A percentile compares a stretch with the other conserved stretches of the same genome.
phyloP scores from a whole-genome alignment of 768 basidiomycete genomes.

The Hortiboletus campestris region DNA sequence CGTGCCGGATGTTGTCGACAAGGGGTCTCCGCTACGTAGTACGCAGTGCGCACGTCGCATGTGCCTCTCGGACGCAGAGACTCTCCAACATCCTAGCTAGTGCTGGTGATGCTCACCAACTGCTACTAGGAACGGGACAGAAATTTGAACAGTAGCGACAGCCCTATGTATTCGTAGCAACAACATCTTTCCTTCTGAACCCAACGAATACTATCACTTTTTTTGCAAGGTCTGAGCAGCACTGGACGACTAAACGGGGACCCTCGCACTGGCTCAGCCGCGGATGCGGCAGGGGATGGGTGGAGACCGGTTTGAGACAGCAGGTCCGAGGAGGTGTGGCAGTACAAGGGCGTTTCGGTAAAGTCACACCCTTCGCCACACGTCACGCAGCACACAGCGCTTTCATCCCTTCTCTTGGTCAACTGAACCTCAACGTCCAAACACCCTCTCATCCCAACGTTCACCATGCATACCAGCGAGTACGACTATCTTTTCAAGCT shows the following conservation, averaged over 20 bases:
- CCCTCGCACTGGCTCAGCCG: background rate
- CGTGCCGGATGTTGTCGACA: too few species aligned
- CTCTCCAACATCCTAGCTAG: background rate
- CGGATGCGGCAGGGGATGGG: background rate
- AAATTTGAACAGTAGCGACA: background rate
- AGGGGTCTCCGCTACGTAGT: too few species aligned
- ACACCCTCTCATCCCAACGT: slow-evolving; percentile 19
- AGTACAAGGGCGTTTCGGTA: slow-evolving; percentile 19
- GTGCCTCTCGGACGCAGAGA: background rate
- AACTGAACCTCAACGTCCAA: slow-evolving; percentile 33
- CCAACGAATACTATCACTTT: background rate
- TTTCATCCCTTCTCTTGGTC: slow-evolving; percentile 29
- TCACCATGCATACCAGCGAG: slow-evolving; percentile 84
- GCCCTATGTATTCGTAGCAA: background rate
- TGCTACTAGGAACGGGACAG: background rate
- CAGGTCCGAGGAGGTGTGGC: slow-evolving; percentile 20
- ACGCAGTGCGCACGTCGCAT: too few species aligned
- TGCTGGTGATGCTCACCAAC: background rate
- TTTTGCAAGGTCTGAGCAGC: background rate
- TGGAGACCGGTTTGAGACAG: slow-evolving; percentile 4
- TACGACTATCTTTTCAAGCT: slow-evolving; percentile 97
- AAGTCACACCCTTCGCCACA: slow-evolving; percentile 32
- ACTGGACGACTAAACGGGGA: background rate
- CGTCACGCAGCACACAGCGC: slow-evolving; percentile 32
- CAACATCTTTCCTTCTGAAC: background rate